Evolutionary conservation across 2,329 filamentous ascomycete genomes (phyloP).

Genomic region (Neofusicoccum sp.): DNA sequence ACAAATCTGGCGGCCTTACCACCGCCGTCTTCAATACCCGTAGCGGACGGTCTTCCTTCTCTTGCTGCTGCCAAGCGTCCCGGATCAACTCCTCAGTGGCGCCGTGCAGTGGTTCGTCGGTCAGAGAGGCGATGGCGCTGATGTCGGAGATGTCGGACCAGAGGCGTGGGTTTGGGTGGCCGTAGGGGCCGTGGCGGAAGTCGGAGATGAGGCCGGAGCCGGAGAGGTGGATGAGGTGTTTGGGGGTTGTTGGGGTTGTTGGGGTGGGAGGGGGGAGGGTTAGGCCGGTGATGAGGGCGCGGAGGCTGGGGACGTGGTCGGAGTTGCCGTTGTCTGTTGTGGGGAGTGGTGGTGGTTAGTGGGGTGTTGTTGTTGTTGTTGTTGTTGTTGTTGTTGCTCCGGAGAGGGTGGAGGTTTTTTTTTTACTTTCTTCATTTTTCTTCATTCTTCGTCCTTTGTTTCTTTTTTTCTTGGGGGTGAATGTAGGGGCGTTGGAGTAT

Average conservation of each 20-base stretch:
- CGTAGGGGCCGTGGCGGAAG: conserved; percentile 30
- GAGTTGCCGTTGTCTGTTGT: conserved; percentile 25
- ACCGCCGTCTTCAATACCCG: conserved; percentile 40
- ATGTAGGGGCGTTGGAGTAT: neutral
- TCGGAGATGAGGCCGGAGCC: conserved; percentile 54
- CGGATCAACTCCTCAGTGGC: conserved; percentile 69
- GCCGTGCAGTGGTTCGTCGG: conserved; percentile 60
- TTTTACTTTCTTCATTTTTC: too few relatives aligned
- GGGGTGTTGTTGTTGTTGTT: neutral
- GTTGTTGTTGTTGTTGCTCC: neutral
- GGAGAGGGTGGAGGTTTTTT: too few relatives aligned
- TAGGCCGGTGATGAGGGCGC: conserved; percentile 49
- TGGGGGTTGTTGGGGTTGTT: conserved; percentile 46
- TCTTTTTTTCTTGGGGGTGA: neutral
- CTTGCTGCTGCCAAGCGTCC: conserved; percentile 27
- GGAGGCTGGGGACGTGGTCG: conserved; percentile 27
- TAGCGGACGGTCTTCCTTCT: neutral
- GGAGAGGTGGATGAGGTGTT: conserved; percentile 54
- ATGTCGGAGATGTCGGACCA: conserved; percentile 63
- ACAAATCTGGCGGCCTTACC: conserved; percentile 65
- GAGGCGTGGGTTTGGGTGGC: conserved; percentile 46
- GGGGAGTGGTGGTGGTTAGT: neutral
- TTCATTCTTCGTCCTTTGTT: too few relatives aligned
- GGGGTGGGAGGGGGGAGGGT: conserved; percentile 21
- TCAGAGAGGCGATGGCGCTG: conserved; percentile 53